phyloP scores from a whole-genome alignment of 164 flowering plant genomes.

The Magnolia sinica region DNA sequence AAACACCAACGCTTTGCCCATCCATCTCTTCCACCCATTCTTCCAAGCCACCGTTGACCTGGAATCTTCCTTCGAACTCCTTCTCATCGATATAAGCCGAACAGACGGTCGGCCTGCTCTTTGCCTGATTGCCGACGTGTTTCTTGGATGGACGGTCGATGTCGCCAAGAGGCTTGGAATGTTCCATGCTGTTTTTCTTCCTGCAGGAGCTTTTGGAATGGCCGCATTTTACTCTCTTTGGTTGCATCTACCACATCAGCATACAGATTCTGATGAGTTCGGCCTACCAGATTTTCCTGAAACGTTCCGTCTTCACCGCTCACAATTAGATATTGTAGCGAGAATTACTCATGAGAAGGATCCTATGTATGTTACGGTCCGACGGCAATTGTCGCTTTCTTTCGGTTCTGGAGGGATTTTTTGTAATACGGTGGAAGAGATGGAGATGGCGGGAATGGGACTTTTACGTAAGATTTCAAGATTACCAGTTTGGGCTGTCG shows the following conservation, averaged over 20 bases:
- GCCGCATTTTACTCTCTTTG: conserved; percentile 8
- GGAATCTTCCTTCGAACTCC: conserved; percentile 2
- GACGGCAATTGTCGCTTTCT: not conserved
- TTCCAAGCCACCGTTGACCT: conserved; percentile 7
- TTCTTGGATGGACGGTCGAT: conserved; percentile 5
- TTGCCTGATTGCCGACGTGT: conserved; percentile 11
- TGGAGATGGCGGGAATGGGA: conserved; percentile 1
- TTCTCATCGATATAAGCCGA: not conserved
- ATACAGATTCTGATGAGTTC: conserved; percentile 1
- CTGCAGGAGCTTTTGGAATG: conserved; percentile 15
- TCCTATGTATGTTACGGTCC: not conserved
- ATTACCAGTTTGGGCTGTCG: conserved; percentile 7
- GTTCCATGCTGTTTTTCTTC: conserved; percentile 1
- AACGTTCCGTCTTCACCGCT: not conserved
- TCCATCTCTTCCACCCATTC: not conserved
- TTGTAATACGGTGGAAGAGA: conserved; percentile 10
- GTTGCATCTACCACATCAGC: not conserved
- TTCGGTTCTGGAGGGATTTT: conserved; percentile 5
- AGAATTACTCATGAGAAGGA: not conserved
- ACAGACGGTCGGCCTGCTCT: not conserved
- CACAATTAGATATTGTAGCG: not conserved
- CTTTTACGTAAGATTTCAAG: not conserved
- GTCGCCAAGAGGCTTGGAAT: not conserved
- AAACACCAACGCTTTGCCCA: conserved; percentile 8
- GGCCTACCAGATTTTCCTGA: conserved; percentile 3